Conservation (phyloP, 257 asterid genomes). For the Paulownia fortunei region DNA sequence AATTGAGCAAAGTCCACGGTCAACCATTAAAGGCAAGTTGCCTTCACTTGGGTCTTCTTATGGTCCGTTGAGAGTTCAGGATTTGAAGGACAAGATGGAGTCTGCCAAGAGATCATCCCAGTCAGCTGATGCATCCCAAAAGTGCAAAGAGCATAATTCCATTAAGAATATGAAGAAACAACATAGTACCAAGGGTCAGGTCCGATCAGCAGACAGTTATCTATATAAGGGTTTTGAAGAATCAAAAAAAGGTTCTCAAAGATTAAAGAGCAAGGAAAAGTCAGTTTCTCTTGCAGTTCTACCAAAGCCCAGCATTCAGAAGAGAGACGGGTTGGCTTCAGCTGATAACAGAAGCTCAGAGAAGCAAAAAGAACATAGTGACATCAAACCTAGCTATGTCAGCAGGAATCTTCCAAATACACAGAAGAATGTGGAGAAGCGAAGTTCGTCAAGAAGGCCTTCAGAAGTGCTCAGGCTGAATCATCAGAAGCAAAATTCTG, state of each 20-base stretch:
- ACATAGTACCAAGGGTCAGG: slow-evolving; percentile 46
- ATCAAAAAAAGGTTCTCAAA: slow-evolving; percentile 58
- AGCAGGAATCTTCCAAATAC: slow-evolving; percentile 48
- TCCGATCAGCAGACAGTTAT: slow-evolving; percentile 48
- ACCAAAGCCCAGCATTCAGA: slow-evolving; percentile 62
- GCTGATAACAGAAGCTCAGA: slow-evolving; percentile 48
- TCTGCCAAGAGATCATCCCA: slow-evolving; percentile 61
- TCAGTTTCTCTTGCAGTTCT: slow-evolving; percentile 58
- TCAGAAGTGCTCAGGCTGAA: slow-evolving; percentile 80
- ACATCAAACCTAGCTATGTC: slow-evolving; percentile 38
- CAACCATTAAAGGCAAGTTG: slow-evolving; percentile 52
- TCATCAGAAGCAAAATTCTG: slow-evolving; percentile 86
- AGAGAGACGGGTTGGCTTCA: slow-evolving; percentile 55
- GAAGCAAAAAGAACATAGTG: slow-evolving; percentile 60
- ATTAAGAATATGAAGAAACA: slow-evolving; percentile 57
- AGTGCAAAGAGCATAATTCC: slow-evolving; percentile 51
- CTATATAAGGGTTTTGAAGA: slow-evolving; percentile 53
- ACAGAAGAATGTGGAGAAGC: slow-evolving; percentile 61
- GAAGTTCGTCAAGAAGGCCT: slow-evolving; percentile 48
- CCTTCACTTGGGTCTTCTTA: slow-evolving; percentile 69
- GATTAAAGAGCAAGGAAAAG: slow-evolving; percentile 65
- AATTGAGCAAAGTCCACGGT: slow-evolving; percentile 87
- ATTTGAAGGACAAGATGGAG: slow-evolving; percentile 70
- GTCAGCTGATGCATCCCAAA: too few relatives aligned
- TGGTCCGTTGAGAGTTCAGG: slow-evolving; percentile 65